phyloP scores from a whole-genome alignment of 1,284 basidiomycete genomes.

The Irpex rosettiformis region DNA sequence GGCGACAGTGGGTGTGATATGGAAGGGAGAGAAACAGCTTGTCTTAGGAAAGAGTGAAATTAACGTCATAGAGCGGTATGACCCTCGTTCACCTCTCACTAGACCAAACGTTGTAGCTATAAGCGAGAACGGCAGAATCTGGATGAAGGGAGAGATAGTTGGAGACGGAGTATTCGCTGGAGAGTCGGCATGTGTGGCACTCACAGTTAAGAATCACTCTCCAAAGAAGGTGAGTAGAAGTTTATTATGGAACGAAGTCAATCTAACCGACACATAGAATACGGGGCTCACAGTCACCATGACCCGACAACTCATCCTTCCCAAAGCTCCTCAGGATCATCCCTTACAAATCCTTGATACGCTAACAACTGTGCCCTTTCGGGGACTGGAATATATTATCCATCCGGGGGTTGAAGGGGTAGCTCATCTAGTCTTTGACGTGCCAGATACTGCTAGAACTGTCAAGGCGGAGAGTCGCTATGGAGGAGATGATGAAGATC shows the following conservation, averaged over 20 bases:
- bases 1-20: constrained; percentile 64
- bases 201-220: constrained; percentile 78
- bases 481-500: constrained; percentile 31
- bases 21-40: constrained; percentile 66
- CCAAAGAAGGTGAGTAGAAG: constrained; percentile 55
- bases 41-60: constrained; percentile 60
- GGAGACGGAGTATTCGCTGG: constrained; percentile 64
- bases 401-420: constrained; percentile 70
- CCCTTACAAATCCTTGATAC: constrained; percentile 62
- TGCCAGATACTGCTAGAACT: constrained; percentile 58
- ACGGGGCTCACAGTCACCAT: constrained; percentile 58
- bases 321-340: constrained; percentile 36
- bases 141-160: constrained; percentile 63
- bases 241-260: constrained; percentile 8
- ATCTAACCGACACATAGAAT: constrained; percentile 43
- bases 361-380: constrained; percentile 63
- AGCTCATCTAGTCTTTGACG: constrained; percentile 71
- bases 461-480: constrained; percentile 50
- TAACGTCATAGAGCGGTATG: constrained; percentile 57
- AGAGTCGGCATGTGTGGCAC: constrained; percentile 63
- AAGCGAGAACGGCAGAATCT: constrained; percentile 73
- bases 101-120: constrained; percentile 56
- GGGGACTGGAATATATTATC: constrained; percentile 67
- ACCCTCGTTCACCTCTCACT: constrained; percentile 29
- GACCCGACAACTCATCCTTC: constrained; percentile 54